These are phyloP conservation scores for Uronychia setigera DNA, from an alignment of 73 alveolate species.

Conservation along the genomic window DNA sequence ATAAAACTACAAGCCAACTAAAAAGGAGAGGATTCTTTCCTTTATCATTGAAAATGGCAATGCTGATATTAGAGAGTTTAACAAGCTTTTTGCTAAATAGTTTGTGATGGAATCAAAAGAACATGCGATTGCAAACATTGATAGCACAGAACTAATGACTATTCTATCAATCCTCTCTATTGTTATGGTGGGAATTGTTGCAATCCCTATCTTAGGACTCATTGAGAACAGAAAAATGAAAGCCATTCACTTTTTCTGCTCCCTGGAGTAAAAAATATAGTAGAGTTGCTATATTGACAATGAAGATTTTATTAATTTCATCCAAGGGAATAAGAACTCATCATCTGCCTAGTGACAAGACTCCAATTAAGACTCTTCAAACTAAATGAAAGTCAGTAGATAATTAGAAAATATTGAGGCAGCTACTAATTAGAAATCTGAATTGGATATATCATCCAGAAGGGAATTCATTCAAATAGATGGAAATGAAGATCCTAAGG, in stretches of 20 bases:
- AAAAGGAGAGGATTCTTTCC: not conserved
- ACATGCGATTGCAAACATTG: not conserved
- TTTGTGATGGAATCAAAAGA: not conserved
- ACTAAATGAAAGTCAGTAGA: no score
- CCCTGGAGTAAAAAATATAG: not conserved
- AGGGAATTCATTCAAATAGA: no score
- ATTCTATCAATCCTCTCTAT: not conserved
- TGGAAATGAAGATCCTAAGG: no score
- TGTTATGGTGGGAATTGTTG: not conserved
- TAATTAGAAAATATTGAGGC: no score
- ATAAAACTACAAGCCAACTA: not conserved
- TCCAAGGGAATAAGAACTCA: no score
- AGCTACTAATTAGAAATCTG: no score
- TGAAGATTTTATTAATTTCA: not conserved
- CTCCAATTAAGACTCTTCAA: no score
- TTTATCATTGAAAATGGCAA: not conserved
- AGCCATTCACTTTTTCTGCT: not conserved
- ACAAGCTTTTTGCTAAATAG: not conserved
- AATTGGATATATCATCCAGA: no score
- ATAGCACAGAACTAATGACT: not conserved
- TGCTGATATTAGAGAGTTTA: not conserved
- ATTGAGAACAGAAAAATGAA: not conserved
- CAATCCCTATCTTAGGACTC: not conserved
- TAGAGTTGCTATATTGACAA: not conserved
- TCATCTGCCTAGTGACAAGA: no score